Conservation (phyloP, 1,284 basidiomycete genomes). For the Cryptococcus sp. region DNA sequence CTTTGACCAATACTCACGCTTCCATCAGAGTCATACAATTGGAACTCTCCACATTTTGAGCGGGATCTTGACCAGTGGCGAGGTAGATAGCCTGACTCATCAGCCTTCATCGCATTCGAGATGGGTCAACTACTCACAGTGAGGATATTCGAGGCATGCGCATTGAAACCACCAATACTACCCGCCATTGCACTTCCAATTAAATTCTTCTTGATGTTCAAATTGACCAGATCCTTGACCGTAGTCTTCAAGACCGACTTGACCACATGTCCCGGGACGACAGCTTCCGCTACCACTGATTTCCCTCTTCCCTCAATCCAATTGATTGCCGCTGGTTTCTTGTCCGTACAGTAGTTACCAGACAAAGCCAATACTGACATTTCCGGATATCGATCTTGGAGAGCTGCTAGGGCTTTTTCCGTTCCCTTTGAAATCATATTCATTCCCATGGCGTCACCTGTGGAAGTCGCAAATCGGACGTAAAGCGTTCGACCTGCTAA, state of each 20-base stretch:
- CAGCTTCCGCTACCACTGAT: constrained; percentile 92
- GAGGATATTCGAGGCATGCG: constrained; percentile 95
- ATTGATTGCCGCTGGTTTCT: constrained; percentile 99
- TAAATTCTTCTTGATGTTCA: constrained; percentile 97
- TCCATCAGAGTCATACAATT: constrained; percentile 99
- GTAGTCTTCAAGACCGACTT: constrained; percentile 92
- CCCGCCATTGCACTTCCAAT: constrained; percentile 98
- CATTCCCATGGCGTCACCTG: constrained; percentile 99
- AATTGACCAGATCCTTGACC: constrained; percentile 79
- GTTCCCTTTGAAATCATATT: constrained; percentile 99
- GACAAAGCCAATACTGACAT: constrained; percentile 92
- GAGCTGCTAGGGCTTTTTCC: constrained; percentile 82
- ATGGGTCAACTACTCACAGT: constrained; percentile 52
- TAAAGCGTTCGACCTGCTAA: constrained; percentile 88
- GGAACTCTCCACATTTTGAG: constrained; percentile 97
- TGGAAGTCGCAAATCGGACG: constrained; percentile 91
- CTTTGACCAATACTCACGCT: constrained; percentile 59
- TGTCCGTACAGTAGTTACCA: constrained; percentile 99
- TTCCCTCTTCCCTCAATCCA: constrained; percentile 99
- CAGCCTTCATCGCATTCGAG: background rate
- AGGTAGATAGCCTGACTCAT: constrained; percentile 68
- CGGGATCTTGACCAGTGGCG: constrained; percentile 97
- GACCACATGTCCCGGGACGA: constrained; percentile 84
- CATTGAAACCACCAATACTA: constrained; percentile 94
- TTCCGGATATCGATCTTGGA: constrained; percentile 78